Evolutionary conservation across 176 grass and related monocot genomes (phyloP), one percentile per base, ranked within the genome.

Genomic region (Dendrocalamus sinicus): DNA sequence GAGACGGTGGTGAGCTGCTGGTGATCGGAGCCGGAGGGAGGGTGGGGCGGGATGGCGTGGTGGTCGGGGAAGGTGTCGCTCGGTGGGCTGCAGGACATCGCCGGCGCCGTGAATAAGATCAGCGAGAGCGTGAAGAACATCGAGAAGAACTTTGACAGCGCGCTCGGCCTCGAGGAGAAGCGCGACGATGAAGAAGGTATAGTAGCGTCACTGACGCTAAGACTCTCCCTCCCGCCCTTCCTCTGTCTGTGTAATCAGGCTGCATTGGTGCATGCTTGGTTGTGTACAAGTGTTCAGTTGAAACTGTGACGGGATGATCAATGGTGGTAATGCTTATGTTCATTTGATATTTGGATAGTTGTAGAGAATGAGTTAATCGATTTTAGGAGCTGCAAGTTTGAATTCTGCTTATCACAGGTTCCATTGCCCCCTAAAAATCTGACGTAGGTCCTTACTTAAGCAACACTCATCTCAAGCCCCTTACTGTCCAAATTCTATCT

Each of bases 51-150:
- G 67, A 99, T 96, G 97, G 97, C 97, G 82, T 99, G 97, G 88
- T 99, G 97, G 97, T 92, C 93, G 8, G 87, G 72, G 28, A 98
- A 95, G 73, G 78, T 95, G 47, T 96, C 97, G 22, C 88, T 99
- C 8, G 89, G 89, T 32, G 97, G 97, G 51, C 89, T 99, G 71
- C 94, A 94, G 90, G 97, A 99, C 91, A 84, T 99, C 51, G 94
- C 97, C n/a, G 97, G 97, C 39, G 97, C 97, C 9, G 97, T 96
- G 45, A 94, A 94, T 55, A 99, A 99, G 83, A 92, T 96, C 69
- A 99, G 97, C 62, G 94, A 99, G 89, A 96, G 97, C 79, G 97
- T 99, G 40, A 99, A 96, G 92, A 99, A 99, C 86, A 99, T 99
- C 23, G 97, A 99, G 84, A 99, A 99, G 87, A 99, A 99, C 51